Percentiles rank a stretch among this genome's conserved stretches.
Conservation (phyloP, 2,329 filamentous ascomycete genomes). For the Colletotrichum sp. region DNA sequence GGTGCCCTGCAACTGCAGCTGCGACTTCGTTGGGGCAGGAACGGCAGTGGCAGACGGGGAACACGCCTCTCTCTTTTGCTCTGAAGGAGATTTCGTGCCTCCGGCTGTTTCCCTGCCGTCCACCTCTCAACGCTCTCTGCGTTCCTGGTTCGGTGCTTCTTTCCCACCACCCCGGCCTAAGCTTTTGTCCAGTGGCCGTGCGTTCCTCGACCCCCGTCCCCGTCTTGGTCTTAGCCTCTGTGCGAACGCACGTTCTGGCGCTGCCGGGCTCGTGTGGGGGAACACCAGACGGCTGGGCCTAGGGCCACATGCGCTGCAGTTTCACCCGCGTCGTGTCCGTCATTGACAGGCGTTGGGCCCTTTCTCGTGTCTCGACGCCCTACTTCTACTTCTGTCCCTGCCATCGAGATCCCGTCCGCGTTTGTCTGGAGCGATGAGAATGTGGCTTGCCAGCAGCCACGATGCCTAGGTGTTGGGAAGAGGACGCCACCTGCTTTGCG, state of each 20-base stretch:
- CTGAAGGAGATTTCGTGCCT: not conserved
- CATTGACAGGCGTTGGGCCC: not conserved
- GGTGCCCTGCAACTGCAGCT: not conserved
- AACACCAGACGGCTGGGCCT: constrained; percentile 7
- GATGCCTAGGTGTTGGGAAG: not conserved
- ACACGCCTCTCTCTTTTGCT: not conserved
- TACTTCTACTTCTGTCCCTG: not conserved
- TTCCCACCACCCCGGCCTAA: constrained; percentile 6
- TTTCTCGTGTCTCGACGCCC: not conserved
- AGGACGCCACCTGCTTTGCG: not conserved
- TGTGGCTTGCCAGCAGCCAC: not conserved
- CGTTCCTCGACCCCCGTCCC: not conserved
- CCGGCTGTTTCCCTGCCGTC: constrained; percentile 12
- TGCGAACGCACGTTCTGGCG: constrained; percentile 17
- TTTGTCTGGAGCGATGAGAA: not conserved
- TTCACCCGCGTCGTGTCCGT: not conserved
- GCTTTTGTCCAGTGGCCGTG: constrained; percentile 16
- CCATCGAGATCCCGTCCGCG: not conserved
- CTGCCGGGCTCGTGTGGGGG: constrained; percentile 16
- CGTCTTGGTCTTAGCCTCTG: constrained; percentile 4
- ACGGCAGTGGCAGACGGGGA: not conserved
- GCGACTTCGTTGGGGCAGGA: not conserved
- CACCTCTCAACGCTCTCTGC: not conserved
- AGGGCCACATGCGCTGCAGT: not conserved
- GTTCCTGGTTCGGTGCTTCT: not conserved